Evolutionary conservation across 225 moss, liverwort and hornwort genomes (phyloP), one percentile per base, ranked within the genome.

Genomic region (Straminergon stramineum): DNA sequence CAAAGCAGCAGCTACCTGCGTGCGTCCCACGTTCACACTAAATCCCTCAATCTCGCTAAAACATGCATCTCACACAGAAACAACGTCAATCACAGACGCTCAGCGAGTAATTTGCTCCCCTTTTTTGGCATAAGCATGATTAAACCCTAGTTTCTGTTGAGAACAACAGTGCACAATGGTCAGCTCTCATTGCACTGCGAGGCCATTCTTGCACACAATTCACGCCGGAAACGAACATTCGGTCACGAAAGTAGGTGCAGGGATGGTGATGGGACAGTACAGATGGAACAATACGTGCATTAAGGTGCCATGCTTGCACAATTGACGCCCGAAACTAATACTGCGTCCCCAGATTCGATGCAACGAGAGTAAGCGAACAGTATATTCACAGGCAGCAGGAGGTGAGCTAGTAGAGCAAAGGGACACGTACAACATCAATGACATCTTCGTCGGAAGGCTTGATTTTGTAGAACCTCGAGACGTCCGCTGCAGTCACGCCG

Each of bases 351-450:
- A 82, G 63, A 31, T 22, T 63, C 22, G 23, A 63, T 31, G 34
- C 82, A 63, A 58, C 43, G 82, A 82, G 23, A 58, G 45, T 32
- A 48, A 82, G 63, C 15, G 34, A 82, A 48, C 34, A 82, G 48
- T 45, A 45, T 41, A 39, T 34, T 45, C 32, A 34, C 82, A 28
- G 73, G 31, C 64, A 52, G 51, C 83, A 83, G 48, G 31, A 82
- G 82, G 64, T 62, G 43, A 57, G 13, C 81, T 61, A 30, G 66
- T 15, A 37, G 35, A 66, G 66, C 51, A 52, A 66, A 45, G 45
- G 66, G 30, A n/a, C 60, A 88, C 91, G 75, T 81, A 94, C 93
- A 73, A 91, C 94, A 75, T 94, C 94, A 56, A 93, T 28, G n/a
- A 94, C 82, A 31, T 75, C 75, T 75, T 94, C 93, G 81, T 90